Percentiles rank a stretch among this genome's conserved stretches.
These are phyloP conservation scores for Lunularia cruciata DNA, from an alignment of 225 moss, liverwort and hornwort species.

Conservation along the genomic window DNA sequence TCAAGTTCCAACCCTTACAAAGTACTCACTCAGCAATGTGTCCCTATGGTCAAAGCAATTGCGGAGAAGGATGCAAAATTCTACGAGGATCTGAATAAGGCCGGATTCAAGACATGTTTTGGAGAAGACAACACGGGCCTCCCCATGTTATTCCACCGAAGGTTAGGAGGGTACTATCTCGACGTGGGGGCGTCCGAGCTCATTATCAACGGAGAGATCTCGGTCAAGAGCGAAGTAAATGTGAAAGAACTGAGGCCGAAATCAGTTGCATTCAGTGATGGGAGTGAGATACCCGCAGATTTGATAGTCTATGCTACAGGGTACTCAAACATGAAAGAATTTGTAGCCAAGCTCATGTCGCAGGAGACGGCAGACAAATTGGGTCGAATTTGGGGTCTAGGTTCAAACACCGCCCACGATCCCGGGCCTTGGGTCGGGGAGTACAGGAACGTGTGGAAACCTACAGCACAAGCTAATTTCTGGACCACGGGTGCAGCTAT, in stretches of 20 bases:
- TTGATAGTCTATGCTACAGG: slow-evolving; percentile 23
- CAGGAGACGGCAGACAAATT: slow-evolving; percentile 22
- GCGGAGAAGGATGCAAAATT: not conserved
- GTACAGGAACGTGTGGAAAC: slow-evolving; percentile 24
- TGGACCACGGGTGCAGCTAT: slow-evolving; percentile 18
- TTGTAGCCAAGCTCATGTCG: slow-evolving; percentile 16
- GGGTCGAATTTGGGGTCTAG: slow-evolving; percentile 20
- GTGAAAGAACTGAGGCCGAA: slow-evolving; percentile 11
- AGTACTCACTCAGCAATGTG: not conserved
- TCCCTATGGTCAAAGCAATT: not conserved
- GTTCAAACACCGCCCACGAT: slow-evolving; percentile 15
- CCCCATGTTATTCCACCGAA: not conserved
- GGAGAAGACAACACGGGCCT: slow-evolving; percentile 13
- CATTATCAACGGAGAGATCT: slow-evolving; percentile 8
- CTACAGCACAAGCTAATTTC: slow-evolving; percentile 8
- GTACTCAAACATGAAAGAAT: slow-evolving; percentile 9
- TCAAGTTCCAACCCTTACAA: slow-evolving; percentile 4
- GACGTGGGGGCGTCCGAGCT: slow-evolving; percentile 24
- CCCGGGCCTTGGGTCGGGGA: slow-evolving; percentile 29
- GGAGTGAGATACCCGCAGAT: slow-evolving; percentile 8
- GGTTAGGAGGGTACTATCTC: slow-evolving; percentile 13
- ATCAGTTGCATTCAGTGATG: slow-evolving; percentile 1
- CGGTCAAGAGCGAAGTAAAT: slow-evolving; percentile 14
- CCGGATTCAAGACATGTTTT: slow-evolving; percentile 6
- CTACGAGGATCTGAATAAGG: slow-evolving; percentile 2